These are phyloP conservation scores for Penicillium cataractarum DNA, from an alignment of 495 filamentous ascomycete species.

Conservation along the genomic window DNA sequence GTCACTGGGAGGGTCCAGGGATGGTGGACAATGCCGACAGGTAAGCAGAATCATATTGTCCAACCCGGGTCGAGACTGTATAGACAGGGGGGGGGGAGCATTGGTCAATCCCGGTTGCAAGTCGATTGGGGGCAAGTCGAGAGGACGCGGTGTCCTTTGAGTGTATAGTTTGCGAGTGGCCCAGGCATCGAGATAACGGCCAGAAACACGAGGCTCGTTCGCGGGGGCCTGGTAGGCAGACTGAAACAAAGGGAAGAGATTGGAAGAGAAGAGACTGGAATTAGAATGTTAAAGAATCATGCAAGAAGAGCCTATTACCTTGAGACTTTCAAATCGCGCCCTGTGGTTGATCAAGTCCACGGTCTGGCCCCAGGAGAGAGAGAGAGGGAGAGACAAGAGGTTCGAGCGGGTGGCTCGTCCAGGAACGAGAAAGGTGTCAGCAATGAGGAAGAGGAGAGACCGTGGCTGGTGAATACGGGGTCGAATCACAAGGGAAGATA, in stretches of 20 bases:
- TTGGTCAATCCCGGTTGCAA: not conserved
- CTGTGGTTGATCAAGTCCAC: not conserved
- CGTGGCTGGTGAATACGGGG: conserved; percentile 26
- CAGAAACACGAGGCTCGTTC: conserved; percentile 1
- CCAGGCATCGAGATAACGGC: conserved; percentile 10
- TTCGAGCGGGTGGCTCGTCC: conserved; percentile 1
- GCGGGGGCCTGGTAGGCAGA: conserved; percentile 15
- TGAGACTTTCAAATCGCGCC: not conserved
- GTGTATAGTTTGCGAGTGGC: not conserved
- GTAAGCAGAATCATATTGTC: not conserved
- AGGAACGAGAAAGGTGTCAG: conserved; percentile 10
- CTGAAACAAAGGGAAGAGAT: not conserved
- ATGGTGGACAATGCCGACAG: not conserved
- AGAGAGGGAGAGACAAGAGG: not conserved
- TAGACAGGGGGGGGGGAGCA: not conserved
- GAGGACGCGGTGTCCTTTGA: conserved; percentile 1
- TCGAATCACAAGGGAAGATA: conserved; percentile 22
- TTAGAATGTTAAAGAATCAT: conserved; percentile 5
- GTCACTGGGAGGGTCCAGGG: not conserved
- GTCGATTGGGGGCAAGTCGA: not conserved
- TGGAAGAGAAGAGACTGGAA: not conserved
- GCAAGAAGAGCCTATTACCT: not conserved
- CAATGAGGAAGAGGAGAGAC: conserved; percentile 10
- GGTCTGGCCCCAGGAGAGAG: not conserved
- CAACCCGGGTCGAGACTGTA: not conserved